Base-by-base conservation (phyloP, 257 asterid species). In the Gynochthodes officinalis region DNA sequence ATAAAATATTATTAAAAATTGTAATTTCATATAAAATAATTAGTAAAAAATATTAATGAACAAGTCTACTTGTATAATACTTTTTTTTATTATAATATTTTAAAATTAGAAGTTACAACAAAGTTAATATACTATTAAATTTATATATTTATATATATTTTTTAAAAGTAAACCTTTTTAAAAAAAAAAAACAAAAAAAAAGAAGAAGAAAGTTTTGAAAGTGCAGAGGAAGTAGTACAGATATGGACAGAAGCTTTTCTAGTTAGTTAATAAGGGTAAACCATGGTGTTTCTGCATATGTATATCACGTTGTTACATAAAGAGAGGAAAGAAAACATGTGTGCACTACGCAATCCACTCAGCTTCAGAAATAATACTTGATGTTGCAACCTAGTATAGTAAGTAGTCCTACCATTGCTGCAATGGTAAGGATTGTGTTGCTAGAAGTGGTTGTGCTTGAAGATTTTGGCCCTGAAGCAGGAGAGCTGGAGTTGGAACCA, bases 401-500 rank as follows among this genome's bases (percentile, higher is more conserved):
- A 58, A 75, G 43, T 44, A 53, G 52, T 66, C 43, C 73, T 32
- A 59, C 60, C 67, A 75, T 14, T 64, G 69, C 68, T 13, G 66
- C 25, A n/a, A 67, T 33, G 59, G 42, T 33, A 46, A 67, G 62
- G 27, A 60, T 39, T 46, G 66, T 10, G 37, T 27, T 66, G 71
- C 57, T 44, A 44, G 71, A 15, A 15, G 42, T 18, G 32, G 19
- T 66, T 28, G 71, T 25, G 35, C 71, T 27, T 27, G 71, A 66
- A 16, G 33, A 33, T 44, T 44, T 44, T 2, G 70, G 70, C 42
- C 42, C 57, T 14, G 40, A 21, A 66, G 42, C 42, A 44, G 57
- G 71, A 43, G 46, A 53, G 14, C 18, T n/a, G 11, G 49, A 7
- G 25, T 27, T n/a, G 21, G 53, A 32, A n/a, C 5, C 32, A 10